Conservation (phyloP, 2,329 filamentous ascomycete species). For the Sarocladiaceae sp. region DNA sequence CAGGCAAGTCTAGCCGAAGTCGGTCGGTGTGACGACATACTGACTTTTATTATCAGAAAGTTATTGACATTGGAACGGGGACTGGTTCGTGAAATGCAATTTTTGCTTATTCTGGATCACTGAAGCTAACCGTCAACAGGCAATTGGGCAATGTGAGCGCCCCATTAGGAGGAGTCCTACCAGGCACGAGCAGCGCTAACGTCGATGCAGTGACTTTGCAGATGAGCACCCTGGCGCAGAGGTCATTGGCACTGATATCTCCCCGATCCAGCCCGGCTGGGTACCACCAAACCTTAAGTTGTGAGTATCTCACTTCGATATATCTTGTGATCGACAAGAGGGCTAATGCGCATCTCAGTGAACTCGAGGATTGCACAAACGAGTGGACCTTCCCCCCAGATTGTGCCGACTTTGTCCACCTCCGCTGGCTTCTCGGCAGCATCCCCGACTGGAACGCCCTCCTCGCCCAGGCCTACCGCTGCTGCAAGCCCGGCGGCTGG, state of each 20-base stretch:
- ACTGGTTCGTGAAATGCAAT: not conserved
- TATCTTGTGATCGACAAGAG: not conserved
- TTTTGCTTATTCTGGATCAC: not conserved
- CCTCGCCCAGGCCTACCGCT: conserved; percentile 24
- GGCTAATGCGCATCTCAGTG: conserved; percentile 12
- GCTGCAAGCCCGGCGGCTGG: conserved; percentile 14
- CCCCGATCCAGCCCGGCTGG: conserved; percentile 49
- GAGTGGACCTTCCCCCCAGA: conserved; percentile 40
- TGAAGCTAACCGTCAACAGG: not conserved
- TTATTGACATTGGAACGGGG: conserved; percentile 47
- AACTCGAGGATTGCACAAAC: conserved; percentile 55
- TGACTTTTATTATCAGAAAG: too few species aligned
- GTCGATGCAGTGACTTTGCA: conserved; percentile 42
- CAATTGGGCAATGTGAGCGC: not conserved
- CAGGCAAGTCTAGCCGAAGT: too few species aligned
- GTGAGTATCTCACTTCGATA: conserved; percentile 34
- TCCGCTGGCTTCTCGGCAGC: conserved; percentile 45
- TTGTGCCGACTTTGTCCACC: conserved; percentile 54
- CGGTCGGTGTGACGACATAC: too few species aligned
- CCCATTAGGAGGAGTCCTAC: not conserved
- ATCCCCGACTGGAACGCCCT: conserved; percentile 47
- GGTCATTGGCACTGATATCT: conserved; percentile 49
- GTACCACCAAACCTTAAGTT: conserved; percentile 19
- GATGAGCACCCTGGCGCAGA: conserved; percentile 35
- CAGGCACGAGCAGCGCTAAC: not conserved